phyloP scores from a whole-genome alignment of 495 filamentous ascomycete genomes.

The Letharia lupina region DNA sequence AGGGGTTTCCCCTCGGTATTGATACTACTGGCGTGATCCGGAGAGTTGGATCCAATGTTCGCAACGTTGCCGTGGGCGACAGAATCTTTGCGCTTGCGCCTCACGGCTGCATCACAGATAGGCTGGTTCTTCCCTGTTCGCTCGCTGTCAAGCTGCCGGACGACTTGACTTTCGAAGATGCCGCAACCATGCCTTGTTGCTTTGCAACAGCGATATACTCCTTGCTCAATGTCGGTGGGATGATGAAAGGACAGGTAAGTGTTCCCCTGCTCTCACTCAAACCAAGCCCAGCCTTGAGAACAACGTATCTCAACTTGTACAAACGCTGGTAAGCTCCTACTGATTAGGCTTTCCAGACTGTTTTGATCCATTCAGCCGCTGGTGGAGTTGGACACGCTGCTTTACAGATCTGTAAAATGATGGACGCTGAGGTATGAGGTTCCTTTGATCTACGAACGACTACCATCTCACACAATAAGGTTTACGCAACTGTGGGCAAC shows the following conservation, averaged over 20 bases:
- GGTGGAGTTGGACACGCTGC: conserved; percentile 28
- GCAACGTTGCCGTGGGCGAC: conserved; percentile 31
- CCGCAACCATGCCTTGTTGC: conserved; percentile 24
- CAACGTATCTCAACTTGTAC: too few species aligned
- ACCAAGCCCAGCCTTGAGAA: background rate
- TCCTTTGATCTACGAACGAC: background rate
- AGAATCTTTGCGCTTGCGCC: conserved; percentile 27
- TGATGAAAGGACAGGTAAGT: background rate
- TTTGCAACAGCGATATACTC: conserved; percentile 30
- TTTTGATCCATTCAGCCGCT: conserved; percentile 36
- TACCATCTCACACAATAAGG: conserved; percentile 6
- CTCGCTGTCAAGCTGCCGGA: background rate
- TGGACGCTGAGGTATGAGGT: conserved; percentile 19
- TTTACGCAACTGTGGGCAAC: conserved; percentile 39
- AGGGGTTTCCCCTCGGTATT: conserved; percentile 35
- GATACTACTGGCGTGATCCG: conserved; percentile 41
- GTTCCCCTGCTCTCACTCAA: background rate
- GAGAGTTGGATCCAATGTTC: conserved; percentile 33
- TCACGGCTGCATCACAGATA: conserved; percentile 9
- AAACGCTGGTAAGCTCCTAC: background rate
- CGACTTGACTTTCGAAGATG: conserved; percentile 30
- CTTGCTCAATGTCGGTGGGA: conserved; percentile 21
- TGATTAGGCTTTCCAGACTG: conserved; percentile 20
- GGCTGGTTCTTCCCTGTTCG: background rate
- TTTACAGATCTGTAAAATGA: conserved; percentile 21